These are phyloP conservation scores for Phaeophleospora eucalypticola DNA, from an alignment of 2,329 filamentous ascomycete genomes.

Conservation along the genomic window DNA sequence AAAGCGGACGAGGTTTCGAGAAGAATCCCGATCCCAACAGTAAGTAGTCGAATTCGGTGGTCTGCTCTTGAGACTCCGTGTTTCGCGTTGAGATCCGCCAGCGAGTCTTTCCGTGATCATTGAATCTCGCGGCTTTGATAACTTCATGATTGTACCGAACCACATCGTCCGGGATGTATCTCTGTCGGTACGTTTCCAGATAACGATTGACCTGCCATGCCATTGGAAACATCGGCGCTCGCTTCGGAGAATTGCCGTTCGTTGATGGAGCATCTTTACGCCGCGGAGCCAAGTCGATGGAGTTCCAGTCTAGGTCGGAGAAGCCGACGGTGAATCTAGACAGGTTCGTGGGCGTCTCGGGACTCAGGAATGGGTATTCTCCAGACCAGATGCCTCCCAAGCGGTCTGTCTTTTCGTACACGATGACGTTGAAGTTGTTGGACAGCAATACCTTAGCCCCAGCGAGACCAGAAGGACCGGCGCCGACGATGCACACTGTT, in stretches of 20 bases:
- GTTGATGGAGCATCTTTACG: background rate
- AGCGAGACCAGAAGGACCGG: conserved; percentile 43
- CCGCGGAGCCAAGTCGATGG: conserved; percentile 32
- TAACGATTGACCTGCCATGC: conserved; percentile 76
- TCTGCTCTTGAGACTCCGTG: conserved; percentile 13
- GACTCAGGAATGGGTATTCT: conserved; percentile 56
- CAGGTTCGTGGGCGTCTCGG: conserved; percentile 60
- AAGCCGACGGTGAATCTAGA: conserved; percentile 67
- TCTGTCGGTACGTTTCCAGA: conserved; percentile 59
- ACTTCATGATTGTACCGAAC: conserved; percentile 41
- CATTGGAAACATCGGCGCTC: conserved; percentile 63
- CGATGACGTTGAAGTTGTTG: conserved; percentile 60
- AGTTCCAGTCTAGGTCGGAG: conserved; percentile 65
- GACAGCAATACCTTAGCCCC: conserved; percentile 65
- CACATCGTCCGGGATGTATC: conserved; percentile 52
- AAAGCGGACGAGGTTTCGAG: conserved; percentile 54
- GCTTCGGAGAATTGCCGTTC: conserved; percentile 9
- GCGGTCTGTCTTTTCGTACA: conserved; percentile 63
- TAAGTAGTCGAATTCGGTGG: conserved; percentile 61
- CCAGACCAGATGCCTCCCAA: conserved; percentile 72
- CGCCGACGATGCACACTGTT: conserved; percentile 41
- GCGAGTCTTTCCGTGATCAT: background rate
- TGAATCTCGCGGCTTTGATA: conserved; percentile 11
- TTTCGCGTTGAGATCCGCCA: conserved; percentile 24
- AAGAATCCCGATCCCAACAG: conserved; percentile 76